These are phyloP conservation scores for Eremothecium gossypii DNA, from an alignment of 1,139 yeast genomes.

Conservation along the genomic window DNA sequence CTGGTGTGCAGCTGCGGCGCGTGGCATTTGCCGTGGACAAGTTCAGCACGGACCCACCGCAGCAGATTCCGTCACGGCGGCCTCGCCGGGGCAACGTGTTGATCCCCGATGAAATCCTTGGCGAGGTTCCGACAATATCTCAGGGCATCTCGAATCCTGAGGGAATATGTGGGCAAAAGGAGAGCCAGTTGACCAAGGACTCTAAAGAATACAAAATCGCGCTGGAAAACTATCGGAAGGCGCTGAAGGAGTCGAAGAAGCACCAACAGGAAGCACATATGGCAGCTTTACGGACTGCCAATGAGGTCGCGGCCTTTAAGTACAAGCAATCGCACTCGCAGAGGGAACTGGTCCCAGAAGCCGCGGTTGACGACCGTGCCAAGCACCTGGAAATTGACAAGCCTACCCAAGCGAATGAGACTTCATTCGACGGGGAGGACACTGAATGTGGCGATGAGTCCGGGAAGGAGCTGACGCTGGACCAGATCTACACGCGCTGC, in stretches of 20 bases:
- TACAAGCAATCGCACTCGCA: slow-evolving; percentile 12
- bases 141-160: slow-evolving; percentile 45
- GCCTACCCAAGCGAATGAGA: slow-evolving; percentile 62
- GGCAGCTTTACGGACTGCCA: slow-evolving; percentile 59
- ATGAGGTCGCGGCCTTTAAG: slow-evolving; percentile 43
- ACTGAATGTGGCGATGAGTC: slow-evolving; percentile 13
- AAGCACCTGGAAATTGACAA: slow-evolving; percentile 40
- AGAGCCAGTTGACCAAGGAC: slow-evolving; percentile 34
- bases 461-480: slow-evolving; percentile 41
- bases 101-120: slow-evolving; percentile 57
- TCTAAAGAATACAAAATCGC: slow-evolving; percentile 45
- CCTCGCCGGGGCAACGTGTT: slow-evolving; percentile 76
- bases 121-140: slow-evolving; percentile 55
- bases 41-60: slow-evolving; percentile 77
- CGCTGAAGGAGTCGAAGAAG: slow-evolving; percentile 52
- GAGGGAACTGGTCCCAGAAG: slow-evolving; percentile 19
- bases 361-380: slow-evolving; percentile 24
- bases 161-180: slow-evolving; percentile 5
- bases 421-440: slow-evolving; percentile 37
- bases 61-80: slow-evolving; percentile 82
- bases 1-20: slow-evolving; percentile 39
- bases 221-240: slow-evolving; percentile 45
- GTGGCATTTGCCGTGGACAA: slow-evolving; percentile 71
- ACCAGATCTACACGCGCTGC: slow-evolving; percentile 61
- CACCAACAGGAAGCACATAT: slow-evolving; percentile 70